Evolutionary conservation across 2,329 filamentous ascomycete genomes (phyloP).

Genomic region (Cercospora sp.): DNA sequence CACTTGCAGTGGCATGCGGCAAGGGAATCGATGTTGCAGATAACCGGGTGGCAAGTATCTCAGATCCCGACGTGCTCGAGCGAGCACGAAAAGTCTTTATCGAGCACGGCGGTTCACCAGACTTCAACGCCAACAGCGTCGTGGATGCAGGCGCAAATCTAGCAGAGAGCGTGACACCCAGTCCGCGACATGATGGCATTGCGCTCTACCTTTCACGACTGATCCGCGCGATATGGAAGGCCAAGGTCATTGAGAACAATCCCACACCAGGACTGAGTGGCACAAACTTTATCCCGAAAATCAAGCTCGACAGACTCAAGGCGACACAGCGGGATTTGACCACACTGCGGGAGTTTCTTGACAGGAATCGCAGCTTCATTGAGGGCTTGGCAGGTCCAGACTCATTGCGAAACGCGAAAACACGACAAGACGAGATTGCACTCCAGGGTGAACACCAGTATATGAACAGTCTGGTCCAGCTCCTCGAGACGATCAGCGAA

Average conservation of each 20-base stretch:
- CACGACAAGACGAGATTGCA: slow-evolving; percentile 85
- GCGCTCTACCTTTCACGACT: slow-evolving; percentile 84
- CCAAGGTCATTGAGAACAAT: slow-evolving; percentile 64
- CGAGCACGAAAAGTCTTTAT: slow-evolving; percentile 85
- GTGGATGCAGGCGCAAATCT: slow-evolving; percentile 62
- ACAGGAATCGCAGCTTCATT: slow-evolving; percentile 85
- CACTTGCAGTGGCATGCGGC: slow-evolving; percentile 90
- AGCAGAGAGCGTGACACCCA: slow-evolving; percentile 81
- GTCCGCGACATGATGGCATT: slow-evolving; percentile 84
- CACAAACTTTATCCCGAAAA: slow-evolving; percentile 65
- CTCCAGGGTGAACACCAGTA: slow-evolving; percentile 93
- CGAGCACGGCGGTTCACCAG: slow-evolving; percentile 85
- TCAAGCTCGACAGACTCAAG: slow-evolving; percentile 68
- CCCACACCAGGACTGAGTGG: slow-evolving; percentile 58
- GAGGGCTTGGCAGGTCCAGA: slow-evolving; percentile 91
- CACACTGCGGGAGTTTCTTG: slow-evolving; percentile 76
- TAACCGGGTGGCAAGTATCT: slow-evolving; percentile 66
- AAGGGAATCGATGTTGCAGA: slow-evolving; percentile 82
- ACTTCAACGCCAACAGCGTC: slow-evolving; percentile 70
- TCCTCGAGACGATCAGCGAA: slow-evolving; percentile 89
- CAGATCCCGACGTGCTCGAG: slow-evolving; percentile 83
- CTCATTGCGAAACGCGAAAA: slow-evolving; percentile 73
- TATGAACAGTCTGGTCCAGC: slow-evolving; percentile 77
- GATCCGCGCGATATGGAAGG: slow-evolving; percentile 86
- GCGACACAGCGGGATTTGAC: slow-evolving; percentile 78